Evolutionary conservation across 768 basidiomycete genomes (phyloP), one percentile per base, ranked within the genome.

Genomic region (Flagelloscypha sp.): DNA sequence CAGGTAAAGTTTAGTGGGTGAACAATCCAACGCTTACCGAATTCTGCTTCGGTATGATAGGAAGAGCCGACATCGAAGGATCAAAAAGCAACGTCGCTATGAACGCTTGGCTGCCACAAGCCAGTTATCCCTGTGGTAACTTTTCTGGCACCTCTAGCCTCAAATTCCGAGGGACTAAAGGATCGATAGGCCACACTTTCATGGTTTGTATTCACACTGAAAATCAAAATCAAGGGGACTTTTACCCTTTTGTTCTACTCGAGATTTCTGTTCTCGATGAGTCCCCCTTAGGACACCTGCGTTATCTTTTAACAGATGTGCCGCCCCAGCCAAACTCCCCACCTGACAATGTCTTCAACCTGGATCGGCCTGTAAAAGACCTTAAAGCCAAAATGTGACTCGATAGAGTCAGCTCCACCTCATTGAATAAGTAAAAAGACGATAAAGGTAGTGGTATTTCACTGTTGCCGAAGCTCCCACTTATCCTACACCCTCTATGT

Each of bases 181-280:
- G 76, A 78, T 79, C 74, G 74, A 78, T 79, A 77, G 77, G 76
- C 78, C 75, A 74, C 74, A 73, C 77, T 80, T 79, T 79, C 75
- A 76, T 74, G 74, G 75, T 79, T 76, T 75, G 72, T 78, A 76
- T 78, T 74, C 72, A 72, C 69, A 76, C 74, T 78, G 76, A 77
- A 78, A 75, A 77, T 78, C 77, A 74, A 77, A 73, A 77, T 79
- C 76, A 78, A 78, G 74, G 70, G 70, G 69, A 72, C 76, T 74
- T 77, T 76, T 77, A 72, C 76, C 76, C 76, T 77, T 77, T 77
- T 78, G 72, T 70, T 80, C 78, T 68, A 79, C 74, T 70, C 59
- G 72, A 74, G 76, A 73, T 78, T 79, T 79, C 77, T 80, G 76
- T 80, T 73, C 75, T 74, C 76, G 57, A 68, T 75, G 75, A 79